Evolutionary conservation across 2,329 filamentous ascomycete genomes (phyloP).

Genomic region (Epichloe festucae): DNA sequence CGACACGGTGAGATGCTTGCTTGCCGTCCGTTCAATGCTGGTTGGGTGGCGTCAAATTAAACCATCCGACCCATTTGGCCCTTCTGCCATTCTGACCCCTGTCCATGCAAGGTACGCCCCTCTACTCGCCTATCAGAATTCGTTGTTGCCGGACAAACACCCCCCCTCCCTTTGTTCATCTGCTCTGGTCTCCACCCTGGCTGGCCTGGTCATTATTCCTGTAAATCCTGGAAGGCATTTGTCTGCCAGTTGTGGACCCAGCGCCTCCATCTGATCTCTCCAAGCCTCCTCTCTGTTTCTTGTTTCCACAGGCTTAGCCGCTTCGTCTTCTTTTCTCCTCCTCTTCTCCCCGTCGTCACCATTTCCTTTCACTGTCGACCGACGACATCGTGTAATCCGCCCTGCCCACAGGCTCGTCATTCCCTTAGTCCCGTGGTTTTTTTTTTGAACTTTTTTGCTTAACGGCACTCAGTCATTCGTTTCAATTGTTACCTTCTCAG

Average conservation of each 20-base stretch:
- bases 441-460: constrained; percentile 9
- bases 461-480: constrained; percentile 25
- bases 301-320: constrained; percentile 12
- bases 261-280: constrained; percentile 1
- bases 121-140: not conserved
- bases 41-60: constrained; percentile 5
- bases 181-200: not conserved
- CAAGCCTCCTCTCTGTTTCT: constrained; percentile 6
- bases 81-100: not conserved
- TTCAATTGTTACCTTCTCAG: constrained; percentile 11
- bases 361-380: constrained; percentile 22
- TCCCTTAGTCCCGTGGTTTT: constrained; percentile 29
- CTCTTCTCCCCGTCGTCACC: constrained; percentile 20
- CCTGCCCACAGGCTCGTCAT: constrained; percentile 45
- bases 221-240: not conserved
- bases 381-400: constrained; percentile 22
- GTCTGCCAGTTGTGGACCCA: not conserved
- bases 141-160: not conserved
- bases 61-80: not conserved
- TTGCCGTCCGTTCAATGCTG: not conserved
- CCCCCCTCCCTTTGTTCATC: not conserved
- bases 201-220: not conserved
- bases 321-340: constrained; percentile 13
- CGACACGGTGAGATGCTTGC: not conserved
- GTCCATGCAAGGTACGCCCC: constrained; percentile 6